Base-by-base conservation (phyloP, 2,329 filamentous ascomycete species). In the Sporothrix humicola region DNA sequence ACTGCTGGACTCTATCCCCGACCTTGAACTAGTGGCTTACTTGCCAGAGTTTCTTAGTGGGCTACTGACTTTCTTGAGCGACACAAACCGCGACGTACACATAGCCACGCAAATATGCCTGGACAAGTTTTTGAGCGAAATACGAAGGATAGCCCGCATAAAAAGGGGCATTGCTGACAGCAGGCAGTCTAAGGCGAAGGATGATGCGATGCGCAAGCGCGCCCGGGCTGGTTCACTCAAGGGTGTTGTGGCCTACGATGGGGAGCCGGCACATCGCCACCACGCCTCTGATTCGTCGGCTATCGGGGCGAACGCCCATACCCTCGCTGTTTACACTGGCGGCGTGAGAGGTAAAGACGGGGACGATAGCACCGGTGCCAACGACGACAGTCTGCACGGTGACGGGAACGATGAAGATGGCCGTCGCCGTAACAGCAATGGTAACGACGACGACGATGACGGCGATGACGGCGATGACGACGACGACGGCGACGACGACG, bases 91-190 rank as follows among this genome's bases (percentile, higher is more conserved):
- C 66, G 96, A 99, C 81, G 96, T 99, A n/a, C 93, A 97, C 78
- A 94, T 95, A 71, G 93, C 94, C 56, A 98, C 96, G 0, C 95
- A 97, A 80, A 89, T 89, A 37, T 93, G 94, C 66, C 84, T 99
- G 26, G 95, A 98, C 81, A 92, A 93, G 76, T 98, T 99, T 78
- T 84, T 99, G 20, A 90, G 88, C 69, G 96, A 99, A 82, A 98
- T 99, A 79, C 97, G 95, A 82, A 92, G 95, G 77, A 98, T 99
- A 74, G 92, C 95, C 15, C 90, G 92, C 15, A 91, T 99, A 74
- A 98, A 97, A 82, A 96, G 95, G 79, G 94, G 95, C 1, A 93
- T 99, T 71, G 89, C 92, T 56, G 94, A 98, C 79, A 97, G 93
- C 80, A 92, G 90, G 77, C 94, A 91, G 77, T 90, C 89, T 1